These are phyloP conservation scores for Vaccinium darrowii DNA, from an alignment of 148 eudicot species.

Conservation along the genomic window DNA sequence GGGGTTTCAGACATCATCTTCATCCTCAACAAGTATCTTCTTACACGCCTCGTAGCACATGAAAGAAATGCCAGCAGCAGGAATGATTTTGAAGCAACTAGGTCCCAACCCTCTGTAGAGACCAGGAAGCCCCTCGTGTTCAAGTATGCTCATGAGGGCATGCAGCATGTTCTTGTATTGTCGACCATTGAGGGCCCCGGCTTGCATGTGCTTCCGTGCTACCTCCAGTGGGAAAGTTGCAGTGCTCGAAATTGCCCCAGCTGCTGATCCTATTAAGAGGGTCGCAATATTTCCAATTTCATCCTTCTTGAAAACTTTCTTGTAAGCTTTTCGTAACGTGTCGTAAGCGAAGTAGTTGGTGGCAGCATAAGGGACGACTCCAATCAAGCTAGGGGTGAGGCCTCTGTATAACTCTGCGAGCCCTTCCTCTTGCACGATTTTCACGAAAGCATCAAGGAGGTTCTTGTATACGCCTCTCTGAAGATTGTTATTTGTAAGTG, in stretches of 20 bases:
- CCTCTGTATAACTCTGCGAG: slow-evolving; percentile 79
- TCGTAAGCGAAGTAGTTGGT: slow-evolving; percentile 92
- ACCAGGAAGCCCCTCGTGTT: slow-evolving; percentile 74
- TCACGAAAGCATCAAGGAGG: slow-evolving; percentile 70
- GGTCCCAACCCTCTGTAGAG: slow-evolving; percentile 89
- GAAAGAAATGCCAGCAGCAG: slow-evolving; percentile 98
- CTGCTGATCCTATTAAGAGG: slow-evolving; percentile 83
- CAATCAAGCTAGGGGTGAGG: slow-evolving; percentile 83
- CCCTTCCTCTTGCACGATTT: slow-evolving; percentile 73
- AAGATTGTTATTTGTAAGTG: slow-evolving; percentile 9
- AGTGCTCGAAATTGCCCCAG: slow-evolving; percentile 87
- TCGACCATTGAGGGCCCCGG: slow-evolving; percentile 78
- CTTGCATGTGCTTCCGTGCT: slow-evolving; percentile 98
- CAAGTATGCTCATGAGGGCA: slow-evolving; percentile 73
- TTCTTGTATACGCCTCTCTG: slow-evolving; percentile 83
- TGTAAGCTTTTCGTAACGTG: slow-evolving; percentile 67
- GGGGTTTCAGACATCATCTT: slow-evolving; percentile 52
- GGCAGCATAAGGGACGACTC: slow-evolving; percentile 85
- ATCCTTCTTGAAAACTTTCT: slow-evolving; percentile 62
- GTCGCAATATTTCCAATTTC: slow-evolving; percentile 85
- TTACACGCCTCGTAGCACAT: slow-evolving; percentile 99
- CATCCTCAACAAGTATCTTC: slow-evolving; percentile 82
- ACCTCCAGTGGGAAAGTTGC: slow-evolving; percentile 98
- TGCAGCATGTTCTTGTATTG: slow-evolving; percentile 78
- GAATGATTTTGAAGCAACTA: slow-evolving; percentile 89